These are phyloP conservation scores for Marasmius oreades DNA, from an alignment of 1,284 basidiomycete genomes.

Conservation along the genomic window DNA sequence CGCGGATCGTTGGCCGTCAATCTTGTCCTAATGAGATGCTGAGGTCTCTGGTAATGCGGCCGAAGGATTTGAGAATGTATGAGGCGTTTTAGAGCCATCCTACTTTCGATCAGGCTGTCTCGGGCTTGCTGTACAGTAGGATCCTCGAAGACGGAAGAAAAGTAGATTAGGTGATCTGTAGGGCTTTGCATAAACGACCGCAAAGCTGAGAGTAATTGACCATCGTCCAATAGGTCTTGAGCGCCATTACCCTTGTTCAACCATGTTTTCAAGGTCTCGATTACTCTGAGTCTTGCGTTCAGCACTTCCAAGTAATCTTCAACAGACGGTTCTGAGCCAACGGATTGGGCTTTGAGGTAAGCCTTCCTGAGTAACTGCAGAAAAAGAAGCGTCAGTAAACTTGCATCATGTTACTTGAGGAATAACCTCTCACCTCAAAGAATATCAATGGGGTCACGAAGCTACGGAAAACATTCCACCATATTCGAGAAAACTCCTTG, in stretches of 20 bases:
- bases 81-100: slow-evolving; percentile 36
- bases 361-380: slow-evolving; percentile 68
- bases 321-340: slow-evolving; percentile 32
- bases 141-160: slow-evolving; percentile 35
- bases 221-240: slow-evolving; percentile 72
- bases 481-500: slow-evolving; percentile 65
- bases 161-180: slow-evolving; percentile 42
- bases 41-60: slow-evolving; percentile 40
- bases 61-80: slow-evolving; percentile 62
- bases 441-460: slow-evolving; percentile 76
- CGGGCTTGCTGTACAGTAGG: slow-evolving; percentile 43
- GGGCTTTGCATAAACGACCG: slow-evolving; percentile 52
- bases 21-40: slow-evolving; percentile 21
- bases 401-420: not conserved
- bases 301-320: slow-evolving; percentile 39
- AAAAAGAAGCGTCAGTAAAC: slow-evolving; percentile 12
- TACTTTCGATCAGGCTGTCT: slow-evolving; percentile 41
- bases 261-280: slow-evolving; percentile 69
- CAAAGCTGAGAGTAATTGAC: slow-evolving; percentile 54
- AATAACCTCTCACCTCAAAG: slow-evolving; percentile 65
- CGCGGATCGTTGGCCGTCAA: slow-evolving; percentile 24
- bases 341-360: slow-evolving; percentile 49
- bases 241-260: slow-evolving; percentile 64
- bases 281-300: slow-evolving; percentile 51
- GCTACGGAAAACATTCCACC: slow-evolving; percentile 79